A percentile compares a stretch with the other conserved stretches of the same genome.
Evolutionary conservation across 805 yeast species (phyloP).

Genomic region (Candida arabinofermentans): DNA sequence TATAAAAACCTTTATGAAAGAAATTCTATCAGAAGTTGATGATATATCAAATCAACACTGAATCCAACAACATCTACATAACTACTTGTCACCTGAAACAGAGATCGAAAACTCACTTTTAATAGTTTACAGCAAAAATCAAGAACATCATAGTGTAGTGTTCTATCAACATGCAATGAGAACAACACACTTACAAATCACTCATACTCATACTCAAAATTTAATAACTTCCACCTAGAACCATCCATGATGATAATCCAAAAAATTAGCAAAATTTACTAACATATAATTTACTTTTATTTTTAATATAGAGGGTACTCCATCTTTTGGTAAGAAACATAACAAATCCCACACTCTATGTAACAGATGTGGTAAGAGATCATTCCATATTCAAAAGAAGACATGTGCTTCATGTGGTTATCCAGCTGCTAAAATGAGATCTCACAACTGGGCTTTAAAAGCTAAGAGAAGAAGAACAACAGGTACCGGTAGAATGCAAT

Average conservation of each 20-base stretch:
- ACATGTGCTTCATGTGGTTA: constrained; percentile 98
- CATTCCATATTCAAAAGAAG: constrained; percentile 99
- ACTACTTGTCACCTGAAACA: too few species aligned
- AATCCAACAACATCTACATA: too few species aligned
- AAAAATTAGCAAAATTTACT: constrained; percentile 1
- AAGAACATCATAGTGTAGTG: too few species aligned
- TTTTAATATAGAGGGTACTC: constrained; percentile 85
- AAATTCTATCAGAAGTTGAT: too few species aligned
- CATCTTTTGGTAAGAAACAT: constrained; percentile 99
- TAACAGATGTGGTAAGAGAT: constrained; percentile 98
- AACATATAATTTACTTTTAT: constrained; percentile 17
- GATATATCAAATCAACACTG: too few species aligned
- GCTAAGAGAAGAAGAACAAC: constrained; percentile 99
- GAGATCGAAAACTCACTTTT: too few species aligned
- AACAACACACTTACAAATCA: too few species aligned
- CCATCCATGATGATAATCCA: not conserved
- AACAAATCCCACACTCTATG: constrained; percentile 99
- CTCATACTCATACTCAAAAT: too few species aligned
- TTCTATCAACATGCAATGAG: too few species aligned
- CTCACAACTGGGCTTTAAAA: constrained; percentile 98
- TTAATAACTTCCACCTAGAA: too few species aligned
- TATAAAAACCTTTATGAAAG: too few species aligned
- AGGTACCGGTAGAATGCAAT: constrained; percentile 99
- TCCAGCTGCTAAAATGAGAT: constrained; percentile 99
- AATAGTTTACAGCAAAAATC: too few species aligned